Percentiles rank a stretch among this genome's conserved stretches.
Conservation (phyloP, 2,329 filamentous ascomycete species). For the Diaporthe caulivora region DNA sequence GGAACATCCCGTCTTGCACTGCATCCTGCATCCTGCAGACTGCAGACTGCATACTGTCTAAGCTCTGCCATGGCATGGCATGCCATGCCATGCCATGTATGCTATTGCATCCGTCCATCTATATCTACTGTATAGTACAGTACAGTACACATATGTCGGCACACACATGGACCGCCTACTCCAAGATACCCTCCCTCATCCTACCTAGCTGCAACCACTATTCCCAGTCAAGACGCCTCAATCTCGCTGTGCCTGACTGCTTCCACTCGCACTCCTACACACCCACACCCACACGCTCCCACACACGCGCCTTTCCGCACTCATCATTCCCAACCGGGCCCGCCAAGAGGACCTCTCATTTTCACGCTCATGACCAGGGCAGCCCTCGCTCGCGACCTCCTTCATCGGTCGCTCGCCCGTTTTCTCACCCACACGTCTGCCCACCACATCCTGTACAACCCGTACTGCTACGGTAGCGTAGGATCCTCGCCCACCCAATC, state of each 20-base stretch:
- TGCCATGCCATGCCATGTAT: constrained; percentile 3
- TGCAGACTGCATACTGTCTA: constrained; percentile 11
- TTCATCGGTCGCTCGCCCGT: constrained; percentile 29
- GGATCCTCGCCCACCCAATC: constrained; percentile 26
- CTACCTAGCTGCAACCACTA: constrained; percentile 21
- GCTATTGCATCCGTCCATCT: not conserved
- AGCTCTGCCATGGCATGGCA: not conserved
- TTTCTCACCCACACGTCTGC: constrained; percentile 12
- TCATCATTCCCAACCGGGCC: constrained; percentile 19
- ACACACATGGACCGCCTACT: not conserved
- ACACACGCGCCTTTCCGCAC: constrained; percentile 1
- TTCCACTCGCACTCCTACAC: constrained; percentile 7
- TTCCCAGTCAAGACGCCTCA: constrained; percentile 27
- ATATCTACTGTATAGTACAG: not conserved
- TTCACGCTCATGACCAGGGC: not conserved
- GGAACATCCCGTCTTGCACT: constrained; percentile 19
- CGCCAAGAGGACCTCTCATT: constrained; percentile 17
- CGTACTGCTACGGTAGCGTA: constrained; percentile 27
- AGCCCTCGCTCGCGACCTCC: not conserved
- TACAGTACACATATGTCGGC: not conserved
- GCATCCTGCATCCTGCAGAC: not conserved
- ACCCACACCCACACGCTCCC: constrained; percentile 4
- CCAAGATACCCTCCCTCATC: not conserved
- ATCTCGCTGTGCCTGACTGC: constrained; percentile 28
- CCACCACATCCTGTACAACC: constrained; percentile 2